Base-by-base conservation (phyloP, 2,329 filamentous ascomycete genomes). In the Plectosphaerella plurivora region DNA sequence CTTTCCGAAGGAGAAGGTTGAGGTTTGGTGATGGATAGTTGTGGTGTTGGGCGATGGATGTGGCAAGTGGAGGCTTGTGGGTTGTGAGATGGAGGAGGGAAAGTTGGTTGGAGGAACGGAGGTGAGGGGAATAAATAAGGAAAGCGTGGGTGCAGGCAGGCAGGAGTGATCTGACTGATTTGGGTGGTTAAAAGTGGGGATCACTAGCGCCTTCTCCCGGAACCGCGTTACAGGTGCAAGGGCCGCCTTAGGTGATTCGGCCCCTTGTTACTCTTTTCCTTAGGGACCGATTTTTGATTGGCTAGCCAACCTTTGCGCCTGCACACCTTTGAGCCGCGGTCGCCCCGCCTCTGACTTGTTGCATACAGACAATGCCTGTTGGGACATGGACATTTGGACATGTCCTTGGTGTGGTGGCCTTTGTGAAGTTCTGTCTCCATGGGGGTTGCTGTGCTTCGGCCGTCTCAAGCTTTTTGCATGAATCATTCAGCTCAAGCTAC, bases 71-170 rank as follows among this genome's bases (percentile, higher is more conserved):
- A 62, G 62, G 59, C 59, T 64, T 61, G 64, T 65, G 63, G 63
- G 66, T 66, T 56, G 68, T 68, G 65, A 49, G 52, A 71, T 74
- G 72, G 62, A 72, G 68, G 63, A 73, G 62, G 39, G 28, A 52
- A 25, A n/a, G 47, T 3, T 35, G 36, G 44, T 7, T 41, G 41
- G 24, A 46, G 48, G 50, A 57, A 57, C 56, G 49, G 56, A 52
- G 61, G 64, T 64, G 61, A 62, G 63, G 66, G 67, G 60, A 54
- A 52, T 61, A 62, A 56, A 54, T 54, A 49, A 44, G 45, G 47
- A 45, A 57, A 54, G 58, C 51, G 57, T 63, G 63, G 63, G 67
- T 65, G 68, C 64, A 62, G 58, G 60, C 49, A 58, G 59, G 62
- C 60, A 53, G 56, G 61, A 59, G 59, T 53, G 54, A 59, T 68